Evolutionary conservation across 2,329 filamentous ascomycete genomes (phyloP).

Genomic region (Colletotrichum sp.): DNA sequence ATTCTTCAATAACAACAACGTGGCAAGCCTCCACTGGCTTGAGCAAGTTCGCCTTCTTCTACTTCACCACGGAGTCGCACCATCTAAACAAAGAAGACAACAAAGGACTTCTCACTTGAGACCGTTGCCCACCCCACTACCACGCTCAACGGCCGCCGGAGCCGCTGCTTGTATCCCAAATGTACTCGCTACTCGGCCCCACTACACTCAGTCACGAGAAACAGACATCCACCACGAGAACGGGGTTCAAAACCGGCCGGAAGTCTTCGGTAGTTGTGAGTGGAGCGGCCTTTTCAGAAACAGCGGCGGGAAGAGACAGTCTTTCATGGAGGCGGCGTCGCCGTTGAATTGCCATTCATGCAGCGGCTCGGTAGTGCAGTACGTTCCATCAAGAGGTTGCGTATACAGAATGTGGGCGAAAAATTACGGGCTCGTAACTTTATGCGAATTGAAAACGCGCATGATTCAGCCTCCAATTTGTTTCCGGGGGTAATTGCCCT

Average conservation of each 20-base stretch:
- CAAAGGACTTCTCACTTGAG: conserved; percentile 4
- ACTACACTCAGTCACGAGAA: not conserved
- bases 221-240: not conserved
- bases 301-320: not conserved
- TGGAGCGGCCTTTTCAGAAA: not conserved
- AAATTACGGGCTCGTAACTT: not conserved
- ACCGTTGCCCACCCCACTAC: not conserved
- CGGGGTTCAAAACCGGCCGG: not conserved
- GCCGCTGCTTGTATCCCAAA: not conserved
- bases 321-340: not conserved
- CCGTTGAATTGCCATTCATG: not conserved
- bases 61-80: not conserved
- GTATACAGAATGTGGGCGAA: not conserved
- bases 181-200: not conserved
- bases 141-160: not conserved
- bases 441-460: not conserved
- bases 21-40: not conserved
- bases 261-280: not conserved
- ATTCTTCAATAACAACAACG: not conserved
- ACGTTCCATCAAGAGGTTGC: not conserved
- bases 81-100: not conserved
- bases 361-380: not conserved
- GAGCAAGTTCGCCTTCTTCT: not conserved
- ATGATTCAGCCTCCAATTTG: not conserved
- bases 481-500: not conserved